Evolutionary conservation across 306 rosid species (phyloP).

Genomic region (Dalbergia cochinchinensis): DNA sequence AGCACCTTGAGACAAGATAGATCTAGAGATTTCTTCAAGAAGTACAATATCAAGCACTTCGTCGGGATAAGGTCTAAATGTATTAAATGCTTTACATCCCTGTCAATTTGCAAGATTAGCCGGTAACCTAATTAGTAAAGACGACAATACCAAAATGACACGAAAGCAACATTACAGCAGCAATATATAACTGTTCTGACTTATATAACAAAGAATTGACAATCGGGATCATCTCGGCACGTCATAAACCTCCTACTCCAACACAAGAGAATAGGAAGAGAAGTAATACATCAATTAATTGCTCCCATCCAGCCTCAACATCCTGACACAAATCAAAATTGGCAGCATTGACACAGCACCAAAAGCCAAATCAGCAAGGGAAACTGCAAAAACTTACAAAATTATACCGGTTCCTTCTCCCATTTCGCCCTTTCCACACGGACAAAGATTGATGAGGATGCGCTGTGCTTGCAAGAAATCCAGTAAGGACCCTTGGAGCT

Average conservation of each 20-base stretch:
- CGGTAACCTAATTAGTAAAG: conserved; percentile 39
- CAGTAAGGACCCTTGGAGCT: conserved; percentile 93
- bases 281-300: neutral
- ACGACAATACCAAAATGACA: conserved; percentile 22
- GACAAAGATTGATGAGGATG: conserved; percentile 63
- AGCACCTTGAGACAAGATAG: conserved; percentile 59
- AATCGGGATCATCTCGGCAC: neutral
- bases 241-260: conserved; percentile 3
- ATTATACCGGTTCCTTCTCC: conserved; percentile 72
- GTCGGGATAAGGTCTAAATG: conserved; percentile 60
- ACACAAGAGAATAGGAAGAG: neutral
- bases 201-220: neutral
- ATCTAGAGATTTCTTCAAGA: conserved; percentile 60
- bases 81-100: conserved; percentile 69
- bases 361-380: conserved; percentile 46
- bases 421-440: conserved; percentile 49
- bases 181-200: neutral
- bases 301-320: conserved; percentile 3
- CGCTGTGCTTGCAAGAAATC: conserved; percentile 93
- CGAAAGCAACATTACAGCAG: conserved; percentile 29
- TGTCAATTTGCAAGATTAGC: conserved; percentile 50
- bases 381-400: conserved; percentile 69
- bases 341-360: conserved; percentile 20
- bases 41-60: conserved; percentile 56
- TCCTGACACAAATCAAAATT: conserved; percentile 18